Evolutionary conservation across 208 protist genomes (phyloP).

Genomic region (Perkinsela sp.): DNA sequence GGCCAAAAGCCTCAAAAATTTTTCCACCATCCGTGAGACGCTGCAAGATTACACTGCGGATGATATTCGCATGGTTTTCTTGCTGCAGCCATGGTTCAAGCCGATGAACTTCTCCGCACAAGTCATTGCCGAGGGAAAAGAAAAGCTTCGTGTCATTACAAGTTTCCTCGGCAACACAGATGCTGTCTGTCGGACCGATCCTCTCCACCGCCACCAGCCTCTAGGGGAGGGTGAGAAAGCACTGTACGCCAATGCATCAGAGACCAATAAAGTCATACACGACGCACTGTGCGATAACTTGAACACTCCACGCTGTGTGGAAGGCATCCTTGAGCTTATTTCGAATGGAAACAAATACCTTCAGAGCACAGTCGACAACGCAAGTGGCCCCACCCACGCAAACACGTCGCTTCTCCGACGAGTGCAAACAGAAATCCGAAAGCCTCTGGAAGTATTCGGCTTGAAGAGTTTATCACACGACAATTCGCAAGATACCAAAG

Average conservation of each 20-base stretch:
- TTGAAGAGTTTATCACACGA: constrained; percentile 14
- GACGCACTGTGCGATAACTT: constrained; percentile 64
- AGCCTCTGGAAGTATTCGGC: constrained; percentile 70
- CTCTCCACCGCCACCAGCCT: constrained; percentile 11
- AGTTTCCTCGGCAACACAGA: constrained; percentile 51
- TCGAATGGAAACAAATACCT: constrained; percentile 50
- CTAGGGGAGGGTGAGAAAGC: constrained; percentile 16
- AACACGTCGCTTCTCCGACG: constrained; percentile 33
- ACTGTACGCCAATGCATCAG: constrained; percentile 11
- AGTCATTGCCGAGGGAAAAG: constrained; percentile 44
- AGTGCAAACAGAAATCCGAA: constrained; percentile 46
- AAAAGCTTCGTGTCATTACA: constrained; percentile 36
- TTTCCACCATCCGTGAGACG: constrained; percentile 81
- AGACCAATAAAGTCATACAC: constrained; percentile 37
- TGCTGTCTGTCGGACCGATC: constrained; percentile 16
- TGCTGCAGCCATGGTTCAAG: constrained; percentile 59
- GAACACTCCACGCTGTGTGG: constrained; percentile 57
- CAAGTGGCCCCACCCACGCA: constrained; percentile 4
- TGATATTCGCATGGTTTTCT: constrained; percentile 75
- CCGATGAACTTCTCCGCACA: constrained; percentile 71
- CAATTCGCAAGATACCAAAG: background rate
- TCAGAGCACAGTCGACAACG: constrained; percentile 4
- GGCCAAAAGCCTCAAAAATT: constrained; percentile 98
- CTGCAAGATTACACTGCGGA: constrained; percentile 29
- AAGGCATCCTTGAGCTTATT: constrained; percentile 32